Base-by-base conservation (phyloP, 2,329 filamentous ascomycete species). In the Fusarium lateritium region DNA sequence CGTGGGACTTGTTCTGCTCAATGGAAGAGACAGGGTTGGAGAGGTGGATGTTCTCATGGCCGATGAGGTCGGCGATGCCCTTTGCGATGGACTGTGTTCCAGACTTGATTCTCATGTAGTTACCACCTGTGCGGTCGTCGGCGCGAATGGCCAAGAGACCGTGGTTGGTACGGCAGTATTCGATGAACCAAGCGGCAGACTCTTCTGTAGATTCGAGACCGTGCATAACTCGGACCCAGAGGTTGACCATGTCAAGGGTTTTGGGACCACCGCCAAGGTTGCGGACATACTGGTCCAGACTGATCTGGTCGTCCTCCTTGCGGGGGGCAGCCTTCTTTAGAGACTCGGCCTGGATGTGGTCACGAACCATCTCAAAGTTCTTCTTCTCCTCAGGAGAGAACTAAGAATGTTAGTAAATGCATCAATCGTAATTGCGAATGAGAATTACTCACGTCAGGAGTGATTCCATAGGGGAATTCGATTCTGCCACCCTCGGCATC, bases 161-260 rank as follows among this genome's bases (percentile, higher is more conserved):
- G 3, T 68, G 62, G 51, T 79, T 79, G 0, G 73, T 69, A 10
- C 78, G 77, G 46, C 79, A 81, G 63, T 81, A 80, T 52, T 80
- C 78, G 22, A 81, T 78, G 45, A 81, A 79, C 63, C 67, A 80
- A 1, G 76, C 78, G 0, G 79, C 79, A 1, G 77, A 79, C 40
- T 79, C 74, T 34, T 81, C 70, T 2, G 68, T 78, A 0, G 79
- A 78, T 57, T 81, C 78, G 0, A 80, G 31, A 0, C 80, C 79
- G 11, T 80, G 76, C 79, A 81, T 81, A 5, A 76, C 79, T 8
- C 74, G 65, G 2, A 74, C 73, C 79, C 79, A 81, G 2, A 80
- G 56, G 14, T 79, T 81, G 19, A 79, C 68, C 76, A 80, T 81
- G 22, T 72, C 50, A 0, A 73, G 39, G 0, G 78, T 78, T 54